These are phyloP conservation scores for Phragmites australis DNA, from an alignment of 176 grass and related monocot genomes.

Conservation along the genomic window DNA sequence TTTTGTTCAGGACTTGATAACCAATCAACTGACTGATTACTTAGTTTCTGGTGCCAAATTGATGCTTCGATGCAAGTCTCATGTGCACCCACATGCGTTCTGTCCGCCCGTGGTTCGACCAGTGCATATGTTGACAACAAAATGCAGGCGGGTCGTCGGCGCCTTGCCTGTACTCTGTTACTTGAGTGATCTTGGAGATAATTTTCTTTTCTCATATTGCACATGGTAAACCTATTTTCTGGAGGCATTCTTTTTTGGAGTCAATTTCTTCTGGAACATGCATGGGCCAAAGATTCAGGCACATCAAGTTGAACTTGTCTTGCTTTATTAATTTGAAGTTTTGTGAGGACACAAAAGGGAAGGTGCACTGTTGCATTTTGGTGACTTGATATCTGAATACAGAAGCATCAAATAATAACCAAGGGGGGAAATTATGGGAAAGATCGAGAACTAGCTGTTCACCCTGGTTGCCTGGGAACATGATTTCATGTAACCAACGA, in stretches of 20 bases:
- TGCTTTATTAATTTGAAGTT: neutral
- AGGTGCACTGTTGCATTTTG: neutral
- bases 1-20: constrained; percentile 15
- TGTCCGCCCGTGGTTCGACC: constrained; percentile 51
- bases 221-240: too few relatives aligned
- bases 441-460: neutral
- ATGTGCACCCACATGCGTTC: constrained; percentile 62
- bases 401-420: too few relatives aligned
- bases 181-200: constrained; percentile 23
- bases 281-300: neutral
- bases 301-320: neutral
- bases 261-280: constrained; percentile 19
- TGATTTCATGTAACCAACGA: constrained; percentile 37
- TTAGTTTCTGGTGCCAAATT: neutral
- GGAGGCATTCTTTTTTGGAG: neutral
- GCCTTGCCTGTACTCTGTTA: constrained; percentile 6
- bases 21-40: neutral
- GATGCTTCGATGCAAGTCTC: constrained; percentile 38
- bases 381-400: too few relatives aligned
- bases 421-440: too few relatives aligned
- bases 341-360: neutral
- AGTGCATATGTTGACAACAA: constrained; percentile 43
- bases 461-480: neutral
- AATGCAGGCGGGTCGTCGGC: constrained; percentile 21
- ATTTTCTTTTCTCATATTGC: neutral